Evolutionary conservation across 163 green algal species (phyloP).

Genomic region (Chloromonas sp.): DNA sequence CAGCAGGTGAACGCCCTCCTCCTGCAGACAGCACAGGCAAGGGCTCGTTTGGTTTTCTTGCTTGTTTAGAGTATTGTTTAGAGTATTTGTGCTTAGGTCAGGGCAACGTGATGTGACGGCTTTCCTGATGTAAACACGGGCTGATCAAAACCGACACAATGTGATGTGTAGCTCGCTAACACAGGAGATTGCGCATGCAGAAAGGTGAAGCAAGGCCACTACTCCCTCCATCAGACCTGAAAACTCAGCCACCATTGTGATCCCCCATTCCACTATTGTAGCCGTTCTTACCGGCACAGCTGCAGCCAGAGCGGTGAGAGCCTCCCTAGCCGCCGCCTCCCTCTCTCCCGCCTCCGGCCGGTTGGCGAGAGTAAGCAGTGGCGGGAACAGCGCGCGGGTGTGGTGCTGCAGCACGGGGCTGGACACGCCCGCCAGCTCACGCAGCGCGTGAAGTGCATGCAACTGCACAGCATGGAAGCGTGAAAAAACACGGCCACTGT

Average conservation of each 20-base stretch:
- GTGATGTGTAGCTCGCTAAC: too few relatives aligned
- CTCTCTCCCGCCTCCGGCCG: constrained; percentile 23
- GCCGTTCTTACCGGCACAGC: constrained; percentile 26
- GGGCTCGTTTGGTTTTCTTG: neutral
- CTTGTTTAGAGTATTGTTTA: neutral
- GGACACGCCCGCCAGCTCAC: constrained; percentile 64
- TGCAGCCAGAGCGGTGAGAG: constrained; percentile 18
- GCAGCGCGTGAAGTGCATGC: too few relatives aligned
- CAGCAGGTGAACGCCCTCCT: constrained; percentile 77
- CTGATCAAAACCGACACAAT: neutral
- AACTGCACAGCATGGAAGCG: neutral
- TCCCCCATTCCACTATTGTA: neutral
- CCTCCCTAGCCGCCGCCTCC: constrained; percentile 24
- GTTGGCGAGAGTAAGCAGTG: constrained; percentile 58
- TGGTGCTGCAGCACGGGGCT: constrained; percentile 61
- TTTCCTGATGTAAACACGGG: neutral
- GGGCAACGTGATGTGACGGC: neutral
- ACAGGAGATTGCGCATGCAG: too few relatives aligned
- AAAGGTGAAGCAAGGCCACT: neutral
- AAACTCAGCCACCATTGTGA: neutral
- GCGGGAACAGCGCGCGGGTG: constrained; percentile 65
- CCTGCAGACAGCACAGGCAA: constrained; percentile 21
- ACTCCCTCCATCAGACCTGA: neutral
- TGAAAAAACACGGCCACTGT: too few relatives aligned
- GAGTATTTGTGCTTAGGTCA: neutral